These are phyloP conservation scores for Paramecium sonneborni DNA, from an alignment of 73 alveolate genomes.

Conservation along the genomic window DNA sequence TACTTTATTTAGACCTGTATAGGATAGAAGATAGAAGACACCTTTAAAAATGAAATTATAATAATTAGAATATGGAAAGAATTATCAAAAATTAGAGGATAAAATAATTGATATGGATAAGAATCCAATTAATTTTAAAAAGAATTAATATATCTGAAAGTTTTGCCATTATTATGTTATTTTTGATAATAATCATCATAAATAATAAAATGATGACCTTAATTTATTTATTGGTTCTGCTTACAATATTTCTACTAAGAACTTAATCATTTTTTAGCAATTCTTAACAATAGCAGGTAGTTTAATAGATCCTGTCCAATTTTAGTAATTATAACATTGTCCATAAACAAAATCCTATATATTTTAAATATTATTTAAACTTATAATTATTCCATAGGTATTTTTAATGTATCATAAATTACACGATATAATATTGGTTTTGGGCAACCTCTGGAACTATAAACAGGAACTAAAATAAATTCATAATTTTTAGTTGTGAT, in stretches of 20 bases:
- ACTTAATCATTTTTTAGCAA: constrained; percentile 5
- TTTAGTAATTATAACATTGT: constrained; percentile 25
- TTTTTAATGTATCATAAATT: background rate
- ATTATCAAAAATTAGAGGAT: background rate
- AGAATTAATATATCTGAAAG: background rate
- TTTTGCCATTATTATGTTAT: background rate
- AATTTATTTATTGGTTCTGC: background rate
- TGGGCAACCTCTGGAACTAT: background rate
- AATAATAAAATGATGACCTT: background rate
- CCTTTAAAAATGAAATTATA: constrained; percentile 4
- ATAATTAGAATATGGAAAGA: background rate
- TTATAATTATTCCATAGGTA: constrained; percentile 14
- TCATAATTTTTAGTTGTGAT: background rate
- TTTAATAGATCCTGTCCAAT: constrained; percentile 42
- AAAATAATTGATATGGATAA: background rate
- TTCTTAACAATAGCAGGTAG: constrained; percentile 34
- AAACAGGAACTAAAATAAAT: constrained; percentile 39
- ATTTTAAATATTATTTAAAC: background rate
- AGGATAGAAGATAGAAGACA: background rate
- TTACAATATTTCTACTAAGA: background rate
- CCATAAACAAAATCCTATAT: constrained; percentile 44
- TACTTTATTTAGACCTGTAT: background rate
- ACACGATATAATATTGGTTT: constrained; percentile 28
- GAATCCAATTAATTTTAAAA: background rate
- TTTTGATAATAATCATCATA: background rate